phyloP scores from a whole-genome alignment of 108 stramenopile genomes.

The Stephanodiscus minutulus region DNA sequence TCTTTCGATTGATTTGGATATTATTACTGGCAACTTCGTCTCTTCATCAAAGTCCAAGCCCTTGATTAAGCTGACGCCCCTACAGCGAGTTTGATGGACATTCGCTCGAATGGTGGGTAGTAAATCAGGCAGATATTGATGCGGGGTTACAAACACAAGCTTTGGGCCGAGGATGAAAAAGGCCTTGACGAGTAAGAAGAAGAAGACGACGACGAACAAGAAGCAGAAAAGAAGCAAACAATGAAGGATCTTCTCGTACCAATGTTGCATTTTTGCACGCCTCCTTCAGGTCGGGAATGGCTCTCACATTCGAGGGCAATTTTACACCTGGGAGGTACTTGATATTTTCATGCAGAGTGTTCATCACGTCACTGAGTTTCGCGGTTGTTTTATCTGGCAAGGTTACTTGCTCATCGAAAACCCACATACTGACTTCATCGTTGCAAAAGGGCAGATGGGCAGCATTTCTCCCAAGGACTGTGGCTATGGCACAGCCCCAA shows the following conservation, averaged over 20 bases:
- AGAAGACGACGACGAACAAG: neutral
- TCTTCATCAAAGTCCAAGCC: slow-evolving; percentile 75
- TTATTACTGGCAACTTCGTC: slow-evolving; percentile 71
- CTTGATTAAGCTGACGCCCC: slow-evolving; percentile 89
- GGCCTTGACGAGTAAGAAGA: neutral
- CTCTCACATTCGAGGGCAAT: slow-evolving; percentile 86
- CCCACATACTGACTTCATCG: slow-evolving; percentile 90
- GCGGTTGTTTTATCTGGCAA: slow-evolving; percentile 30
- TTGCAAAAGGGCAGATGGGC: slow-evolving; percentile 72
- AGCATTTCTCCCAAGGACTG: slow-evolving; percentile 82
- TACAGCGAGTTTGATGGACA: slow-evolving; percentile 65
- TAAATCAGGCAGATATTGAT: slow-evolving; percentile 88
- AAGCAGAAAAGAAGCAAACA: neutral
- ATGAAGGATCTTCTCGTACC: neutral
- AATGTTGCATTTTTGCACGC: slow-evolving; percentile 88
- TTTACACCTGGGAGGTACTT: slow-evolving; percentile 94
- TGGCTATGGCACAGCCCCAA: slow-evolving; percentile 93
- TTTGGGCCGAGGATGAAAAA: neutral
- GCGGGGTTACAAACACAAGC: slow-evolving; percentile 94
- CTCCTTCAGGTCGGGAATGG: slow-evolving; percentile 80
- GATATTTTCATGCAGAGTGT: slow-evolving; percentile 91
- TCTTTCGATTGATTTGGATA: slow-evolving; percentile 73
- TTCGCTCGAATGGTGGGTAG: slow-evolving; percentile 71
- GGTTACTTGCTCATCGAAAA: slow-evolving; percentile 62
- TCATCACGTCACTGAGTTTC: slow-evolving; percentile 92